Percentiles rank a stretch among this genome's conserved stretches.
Conservation (phyloP, 371 early-diverging fungal genomes). For the Neoconidiobolus thromboides region DNA sequence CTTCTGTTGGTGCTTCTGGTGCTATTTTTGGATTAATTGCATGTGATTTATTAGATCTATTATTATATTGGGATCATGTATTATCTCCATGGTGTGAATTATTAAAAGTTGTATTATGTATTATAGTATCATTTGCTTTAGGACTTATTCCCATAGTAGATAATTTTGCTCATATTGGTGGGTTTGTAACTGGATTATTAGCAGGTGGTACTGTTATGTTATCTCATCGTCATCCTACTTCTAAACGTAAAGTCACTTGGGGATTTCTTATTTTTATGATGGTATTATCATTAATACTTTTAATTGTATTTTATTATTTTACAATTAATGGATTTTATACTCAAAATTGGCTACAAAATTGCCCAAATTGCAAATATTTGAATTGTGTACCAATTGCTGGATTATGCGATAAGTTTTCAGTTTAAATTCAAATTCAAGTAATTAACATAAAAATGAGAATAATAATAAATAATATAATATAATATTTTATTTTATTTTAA, state of each 20-base stretch:
- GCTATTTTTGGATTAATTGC: slow-evolving; percentile 67
- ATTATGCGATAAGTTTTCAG: slow-evolving; percentile 18
- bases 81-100: slow-evolving; percentile 9
- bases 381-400: slow-evolving; percentile 19
- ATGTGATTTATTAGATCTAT: slow-evolving; percentile 53
- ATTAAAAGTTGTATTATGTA: slow-evolving; percentile 15
- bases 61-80: slow-evolving; percentile 66
- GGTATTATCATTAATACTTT: slow-evolving; percentile 17
- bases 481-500: no score
- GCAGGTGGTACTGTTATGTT: slow-evolving; percentile 23
- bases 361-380: slow-evolving; percentile 23
- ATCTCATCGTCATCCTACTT: slow-evolving; percentile 11
- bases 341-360: slow-evolving; percentile 16
- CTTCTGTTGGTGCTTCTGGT: slow-evolving; percentile 68
- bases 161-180: slow-evolving; percentile 66
- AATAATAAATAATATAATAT: no score
- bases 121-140: slow-evolving; percentile 31
- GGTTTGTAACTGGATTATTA: slow-evolving; percentile 27
- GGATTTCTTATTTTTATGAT: slow-evolving; percentile 18
- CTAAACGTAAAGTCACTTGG: slow-evolving; percentile 18
- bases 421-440: background rate
- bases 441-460: no score
- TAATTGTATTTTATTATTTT: slow-evolving; percentile 4
- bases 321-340: slow-evolving; percentile 25
- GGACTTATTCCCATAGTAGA: slow-evolving; percentile 56